A percentile compares a stretch with the other conserved stretches of the same genome.
Evolutionary conservation across 768 basidiomycete species (phyloP).

Genomic region (Pulveroboletus sp.): DNA sequence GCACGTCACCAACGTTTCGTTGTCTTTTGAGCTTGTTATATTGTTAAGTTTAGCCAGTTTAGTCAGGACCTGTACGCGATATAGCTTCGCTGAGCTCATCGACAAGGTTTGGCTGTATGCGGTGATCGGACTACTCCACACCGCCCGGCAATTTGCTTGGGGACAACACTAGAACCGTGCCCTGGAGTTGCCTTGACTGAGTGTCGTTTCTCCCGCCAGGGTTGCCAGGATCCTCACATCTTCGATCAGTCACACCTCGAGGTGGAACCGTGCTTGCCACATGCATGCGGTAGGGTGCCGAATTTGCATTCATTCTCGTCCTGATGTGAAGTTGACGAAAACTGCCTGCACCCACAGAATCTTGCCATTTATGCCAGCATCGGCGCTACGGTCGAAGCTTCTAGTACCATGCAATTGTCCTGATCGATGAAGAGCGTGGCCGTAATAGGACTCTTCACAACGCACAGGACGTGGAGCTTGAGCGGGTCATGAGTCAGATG

Average conservation of each 20-base stretch:
- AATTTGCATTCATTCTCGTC: slow-evolving; percentile 31
- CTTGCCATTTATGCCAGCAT: slow-evolving; percentile 19
- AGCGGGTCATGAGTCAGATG: slow-evolving; percentile 21
- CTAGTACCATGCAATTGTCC: slow-evolving; percentile 9
- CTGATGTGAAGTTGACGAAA: slow-evolving; percentile 21
- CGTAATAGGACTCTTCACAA: slow-evolving; percentile 19
- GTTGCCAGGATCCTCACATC: slow-evolving; percentile 30
- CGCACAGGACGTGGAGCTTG: slow-evolving; percentile 32
- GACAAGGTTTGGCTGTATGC: slow-evolving; percentile 25
- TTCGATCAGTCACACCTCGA: slow-evolving; percentile 36
- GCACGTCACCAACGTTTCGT: slow-evolving; percentile 1
- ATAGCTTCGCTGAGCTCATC: slow-evolving; percentile 29
- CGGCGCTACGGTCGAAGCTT: slow-evolving; percentile 19
- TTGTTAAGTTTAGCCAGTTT: slow-evolving; percentile 20
- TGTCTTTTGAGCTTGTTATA: slow-evolving; percentile 10
- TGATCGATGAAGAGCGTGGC: slow-evolving; percentile 15
- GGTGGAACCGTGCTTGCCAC: slow-evolving; percentile 33
- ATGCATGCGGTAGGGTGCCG: slow-evolving; percentile 24
- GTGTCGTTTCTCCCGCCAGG: slow-evolving; percentile 13
- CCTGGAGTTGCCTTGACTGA: slow-evolving; percentile 18
- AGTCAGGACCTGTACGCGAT: slow-evolving; percentile 18
- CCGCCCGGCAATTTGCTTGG: slow-evolving; percentile 23
- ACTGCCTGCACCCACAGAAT: slow-evolving; percentile 24
- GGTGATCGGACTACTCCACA: slow-evolving; percentile 27
- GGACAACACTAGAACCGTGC: slow-evolving; percentile 16